Conservation (phyloP, 768 basidiomycete species). For the Favolaschia claudopus region DNA sequence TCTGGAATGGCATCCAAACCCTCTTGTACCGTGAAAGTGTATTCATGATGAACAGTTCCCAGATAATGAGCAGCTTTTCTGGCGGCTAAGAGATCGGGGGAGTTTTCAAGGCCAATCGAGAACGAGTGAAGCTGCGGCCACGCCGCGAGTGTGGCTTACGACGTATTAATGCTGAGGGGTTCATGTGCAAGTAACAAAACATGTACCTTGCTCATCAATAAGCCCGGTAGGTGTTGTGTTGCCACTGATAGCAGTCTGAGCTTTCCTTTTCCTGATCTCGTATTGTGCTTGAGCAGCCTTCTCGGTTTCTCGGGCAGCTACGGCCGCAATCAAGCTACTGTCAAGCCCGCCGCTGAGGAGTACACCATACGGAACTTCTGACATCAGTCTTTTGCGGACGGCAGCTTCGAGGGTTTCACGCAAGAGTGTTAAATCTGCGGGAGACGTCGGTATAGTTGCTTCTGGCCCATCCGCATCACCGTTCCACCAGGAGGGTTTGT, state of each 20-base stretch:
- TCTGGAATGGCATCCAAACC: slow-evolving; percentile 97
- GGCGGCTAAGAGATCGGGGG: slow-evolving; percentile 94
- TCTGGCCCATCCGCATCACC: slow-evolving; percentile 74
- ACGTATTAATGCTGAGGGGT: slow-evolving; percentile 18
- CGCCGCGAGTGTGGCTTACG: slow-evolving; percentile 72
- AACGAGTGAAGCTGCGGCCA: slow-evolving; percentile 99
- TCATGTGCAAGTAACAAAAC: neutral
- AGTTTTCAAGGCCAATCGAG: slow-evolving; percentile 93
- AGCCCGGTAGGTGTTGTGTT: slow-evolving; percentile 60
- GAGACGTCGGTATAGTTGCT: slow-evolving; percentile 62
- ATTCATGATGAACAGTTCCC: slow-evolving; percentile 96
- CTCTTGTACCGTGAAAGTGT: slow-evolving; percentile 97
- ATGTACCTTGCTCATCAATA: slow-evolving; percentile 63
- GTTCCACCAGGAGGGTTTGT: slow-evolving; percentile 87
- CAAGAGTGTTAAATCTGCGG: slow-evolving; percentile 71
- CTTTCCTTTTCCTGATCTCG: slow-evolving; percentile 69
- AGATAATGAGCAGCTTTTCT: slow-evolving; percentile 92
- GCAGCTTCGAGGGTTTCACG: slow-evolving; percentile 89
- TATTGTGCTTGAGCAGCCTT: slow-evolving; percentile 84
- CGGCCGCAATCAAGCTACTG: slow-evolving; percentile 93
- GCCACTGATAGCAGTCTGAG: slow-evolving; percentile 61
- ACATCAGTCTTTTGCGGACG: slow-evolving; percentile 95
- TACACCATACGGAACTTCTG: slow-evolving; percentile 98
- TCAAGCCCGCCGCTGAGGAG: slow-evolving; percentile 95
- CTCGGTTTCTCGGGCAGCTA: slow-evolving; percentile 95